A percentile compares a stretch with the other conserved stretches of the same genome.
Conservation (phyloP, 495 filamentous ascomycete genomes). For the Jackrogersella minutella region DNA sequence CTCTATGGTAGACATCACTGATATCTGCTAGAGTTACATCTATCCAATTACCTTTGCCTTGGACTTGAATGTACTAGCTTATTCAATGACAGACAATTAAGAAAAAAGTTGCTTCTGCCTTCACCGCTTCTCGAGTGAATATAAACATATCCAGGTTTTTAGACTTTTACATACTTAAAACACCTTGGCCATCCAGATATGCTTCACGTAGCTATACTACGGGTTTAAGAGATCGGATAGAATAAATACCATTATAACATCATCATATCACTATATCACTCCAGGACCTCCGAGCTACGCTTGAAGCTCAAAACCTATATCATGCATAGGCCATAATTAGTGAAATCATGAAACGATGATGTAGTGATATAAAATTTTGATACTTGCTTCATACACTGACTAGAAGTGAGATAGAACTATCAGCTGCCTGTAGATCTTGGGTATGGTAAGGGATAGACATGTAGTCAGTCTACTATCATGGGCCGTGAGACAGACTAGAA, state of each 20-base stretch:
- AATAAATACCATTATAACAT: too few species aligned
- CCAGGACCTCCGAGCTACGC: neutral
- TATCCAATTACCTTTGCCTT: too few species aligned
- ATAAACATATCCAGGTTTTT: too few species aligned
- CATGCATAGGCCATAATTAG: neutral
- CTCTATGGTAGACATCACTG: too few species aligned
- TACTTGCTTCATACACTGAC: neutral
- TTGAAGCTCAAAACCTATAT: neutral
- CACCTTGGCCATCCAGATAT: too few species aligned
- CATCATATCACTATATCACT: neutral
- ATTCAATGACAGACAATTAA: too few species aligned
- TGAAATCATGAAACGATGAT: neutral
- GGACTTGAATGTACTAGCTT: too few species aligned
- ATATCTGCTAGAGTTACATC: too few species aligned
- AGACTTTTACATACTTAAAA: too few species aligned
- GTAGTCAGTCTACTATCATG: neutral
- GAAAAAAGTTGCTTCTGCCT: too few species aligned
- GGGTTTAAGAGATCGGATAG: too few species aligned
- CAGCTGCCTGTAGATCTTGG: neutral
- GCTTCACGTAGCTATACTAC: neutral
- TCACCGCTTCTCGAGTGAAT: too few species aligned
- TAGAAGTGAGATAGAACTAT: neutral
- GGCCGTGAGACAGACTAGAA: neutral
- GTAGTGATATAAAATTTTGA: neutral
- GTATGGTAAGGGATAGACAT: neutral